Percentiles rank a stretch among this genome's conserved stretches.
These are phyloP conservation scores for Pulveroboletus sp. DNA, from an alignment of 768 basidiomycete genomes.

Conservation along the genomic window DNA sequence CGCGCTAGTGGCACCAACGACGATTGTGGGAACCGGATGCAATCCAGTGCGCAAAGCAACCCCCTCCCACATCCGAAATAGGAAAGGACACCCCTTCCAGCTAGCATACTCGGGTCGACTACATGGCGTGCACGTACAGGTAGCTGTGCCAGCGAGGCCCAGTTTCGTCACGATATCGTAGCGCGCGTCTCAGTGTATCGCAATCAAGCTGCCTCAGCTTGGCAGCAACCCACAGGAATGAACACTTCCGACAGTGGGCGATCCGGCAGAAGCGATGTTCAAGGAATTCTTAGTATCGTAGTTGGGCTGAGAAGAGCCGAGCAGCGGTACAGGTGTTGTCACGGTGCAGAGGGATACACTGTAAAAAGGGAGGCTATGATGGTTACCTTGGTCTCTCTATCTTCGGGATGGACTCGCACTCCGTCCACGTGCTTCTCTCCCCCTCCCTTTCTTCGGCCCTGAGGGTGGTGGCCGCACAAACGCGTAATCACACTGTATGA, in stretches of 20 bases:
- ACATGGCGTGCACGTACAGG: too few relatives aligned
- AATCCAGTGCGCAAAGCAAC: slow-evolving; percentile 6
- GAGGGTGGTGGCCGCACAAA: slow-evolving; percentile 83
- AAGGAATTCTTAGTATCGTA: neutral
- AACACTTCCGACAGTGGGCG: neutral
- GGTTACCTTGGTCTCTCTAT: slow-evolving; percentile 22
- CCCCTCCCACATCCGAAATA: neutral
- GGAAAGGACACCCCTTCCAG: slow-evolving; percentile 13
- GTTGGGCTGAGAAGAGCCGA: slow-evolving; percentile 5
- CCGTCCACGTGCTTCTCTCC: slow-evolving; percentile 56
- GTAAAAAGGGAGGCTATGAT: neutral
- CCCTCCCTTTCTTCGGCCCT: slow-evolving; percentile 73
- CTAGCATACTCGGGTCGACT: too few relatives aligned
- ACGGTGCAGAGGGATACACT: neutral
- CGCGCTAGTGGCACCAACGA: slow-evolving; percentile 21
- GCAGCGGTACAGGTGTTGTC: slow-evolving; percentile 3
- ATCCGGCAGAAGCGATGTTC: neutral
- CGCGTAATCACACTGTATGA: slow-evolving; percentile 84
- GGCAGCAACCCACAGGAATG: slow-evolving; percentile 14
- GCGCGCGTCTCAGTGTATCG: neutral
- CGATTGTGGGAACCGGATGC: slow-evolving; percentile 15
- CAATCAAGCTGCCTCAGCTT: slow-evolving; percentile 4
- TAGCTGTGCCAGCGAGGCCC: too few relatives aligned
- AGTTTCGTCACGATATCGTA: too few relatives aligned
- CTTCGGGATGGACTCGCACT: slow-evolving; percentile 78